Evolutionary conservation across 1,284 basidiomycete genomes (phyloP).

Genomic region (Trametes pubescens): DNA sequence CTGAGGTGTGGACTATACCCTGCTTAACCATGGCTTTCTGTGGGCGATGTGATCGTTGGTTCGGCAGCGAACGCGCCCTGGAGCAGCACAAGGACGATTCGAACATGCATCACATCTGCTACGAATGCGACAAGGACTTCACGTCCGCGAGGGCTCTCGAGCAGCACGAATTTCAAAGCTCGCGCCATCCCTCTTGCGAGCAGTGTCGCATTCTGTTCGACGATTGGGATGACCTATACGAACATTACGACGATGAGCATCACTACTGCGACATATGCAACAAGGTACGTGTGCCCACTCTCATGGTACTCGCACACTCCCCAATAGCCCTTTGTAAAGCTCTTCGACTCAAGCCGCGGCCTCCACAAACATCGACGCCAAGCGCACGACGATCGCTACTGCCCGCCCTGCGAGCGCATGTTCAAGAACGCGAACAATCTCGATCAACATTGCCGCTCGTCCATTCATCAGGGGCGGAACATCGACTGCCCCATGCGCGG

Average conservation of each 20-base stretch:
- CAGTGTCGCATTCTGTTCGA: constrained; percentile 38
- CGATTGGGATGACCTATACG: constrained; percentile 26
- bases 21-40: constrained; percentile 9
- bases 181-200: constrained; percentile 38
- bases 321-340: constrained; percentile 2
- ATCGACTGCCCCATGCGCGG: constrained; percentile 37
- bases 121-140: constrained; percentile 42
- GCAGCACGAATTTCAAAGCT: constrained; percentile 33
- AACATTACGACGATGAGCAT: constrained; percentile 33
- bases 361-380: constrained; percentile 37
- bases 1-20: no score
- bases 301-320: no score
- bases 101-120: constrained; percentile 45
- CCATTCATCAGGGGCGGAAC: constrained; percentile 36
- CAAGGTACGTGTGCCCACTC: constrained; percentile 20
- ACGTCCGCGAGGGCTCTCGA: constrained; percentile 17
- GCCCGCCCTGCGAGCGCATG: constrained; percentile 36
- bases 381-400: constrained; percentile 37
- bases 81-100: constrained; percentile 41
- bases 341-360: constrained; percentile 23
- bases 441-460: constrained; percentile 38
- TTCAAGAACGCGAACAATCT: constrained; percentile 39
- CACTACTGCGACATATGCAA: constrained; percentile 27
- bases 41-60: constrained; percentile 11
- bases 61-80: constrained; percentile 25